Percentiles rank a stretch among this genome's conserved stretches.
These are phyloP conservation scores for Fraxinus quadrangulata DNA, from an alignment of 257 asterid species.

Conservation along the genomic window DNA sequence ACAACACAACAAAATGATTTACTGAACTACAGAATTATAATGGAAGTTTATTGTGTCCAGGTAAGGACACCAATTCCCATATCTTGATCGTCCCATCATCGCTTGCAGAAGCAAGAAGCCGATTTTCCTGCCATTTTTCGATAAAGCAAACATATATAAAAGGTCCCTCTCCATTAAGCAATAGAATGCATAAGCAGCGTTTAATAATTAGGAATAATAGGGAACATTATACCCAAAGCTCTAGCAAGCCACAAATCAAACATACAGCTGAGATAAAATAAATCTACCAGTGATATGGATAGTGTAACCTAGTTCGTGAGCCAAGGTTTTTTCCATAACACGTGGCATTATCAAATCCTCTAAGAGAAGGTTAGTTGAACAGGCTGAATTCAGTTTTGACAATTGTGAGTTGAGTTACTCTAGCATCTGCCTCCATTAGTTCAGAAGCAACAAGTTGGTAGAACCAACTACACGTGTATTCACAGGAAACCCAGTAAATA, in stretches of 20 bases:
- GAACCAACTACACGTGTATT: too few relatives aligned
- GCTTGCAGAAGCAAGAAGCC: constrained; percentile 80
- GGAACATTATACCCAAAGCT: too few relatives aligned
- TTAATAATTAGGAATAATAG: not conserved
- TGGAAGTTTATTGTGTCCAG: constrained; percentile 26
- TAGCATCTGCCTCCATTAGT: too few relatives aligned
- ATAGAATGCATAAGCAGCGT: not conserved
- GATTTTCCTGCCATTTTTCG: constrained; percentile 47
- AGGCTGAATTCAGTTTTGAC: not conserved
- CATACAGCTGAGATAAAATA: too few relatives aligned
- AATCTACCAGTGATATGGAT: too few relatives aligned
- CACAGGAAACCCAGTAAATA: not conserved
- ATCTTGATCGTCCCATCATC: constrained; percentile 88
- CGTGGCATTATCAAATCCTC: not conserved
- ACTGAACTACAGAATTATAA: constrained; percentile 12
- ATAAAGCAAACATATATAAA: constrained; percentile 15
- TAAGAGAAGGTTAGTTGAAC: not conserved
- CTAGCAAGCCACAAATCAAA: too few relatives aligned
- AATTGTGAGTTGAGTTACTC: not conserved
- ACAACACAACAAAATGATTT: constrained; percentile 17
- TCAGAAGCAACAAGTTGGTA: too few relatives aligned
- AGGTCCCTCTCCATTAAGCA: not conserved
- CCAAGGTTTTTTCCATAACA: not conserved
- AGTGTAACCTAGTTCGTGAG: not conserved
- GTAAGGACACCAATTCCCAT: constrained; percentile 62